Conservation (phyloP, 768 basidiomycete species). For the Kwoniella botswanensis region DNA sequence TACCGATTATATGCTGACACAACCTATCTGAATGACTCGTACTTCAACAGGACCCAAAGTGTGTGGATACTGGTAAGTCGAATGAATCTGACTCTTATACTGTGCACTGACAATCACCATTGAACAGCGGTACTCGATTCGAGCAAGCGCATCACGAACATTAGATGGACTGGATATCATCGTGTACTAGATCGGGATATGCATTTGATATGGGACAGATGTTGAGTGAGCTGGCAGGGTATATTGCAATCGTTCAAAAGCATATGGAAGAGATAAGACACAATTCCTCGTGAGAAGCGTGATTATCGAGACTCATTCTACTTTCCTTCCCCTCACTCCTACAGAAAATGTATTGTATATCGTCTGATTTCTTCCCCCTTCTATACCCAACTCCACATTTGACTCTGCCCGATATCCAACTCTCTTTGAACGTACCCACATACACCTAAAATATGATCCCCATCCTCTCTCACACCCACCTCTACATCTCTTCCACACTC, state of each 20-base stretch:
- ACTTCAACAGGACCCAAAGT: constrained; percentile 64
- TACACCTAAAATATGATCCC: constrained; percentile 1
- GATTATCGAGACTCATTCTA: too few relatives aligned
- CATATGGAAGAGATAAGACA: too few relatives aligned
- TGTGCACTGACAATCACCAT: neutral
- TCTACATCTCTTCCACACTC: constrained; percentile 1
- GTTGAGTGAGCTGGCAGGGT: neutral
- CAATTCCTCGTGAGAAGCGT: too few relatives aligned
- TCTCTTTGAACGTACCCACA: neutral
- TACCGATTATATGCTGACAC: neutral
- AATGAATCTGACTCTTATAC: neutral
- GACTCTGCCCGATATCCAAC: constrained; percentile 6
- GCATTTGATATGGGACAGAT: neutral
- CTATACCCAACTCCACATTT: constrained; percentile 23
- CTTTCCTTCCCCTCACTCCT: too few relatives aligned
- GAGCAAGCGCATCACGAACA: constrained; percentile 80
- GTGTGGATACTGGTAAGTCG: constrained; percentile 75
- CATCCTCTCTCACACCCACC: neutral
- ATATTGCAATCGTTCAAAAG: neutral
- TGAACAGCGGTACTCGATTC: constrained; percentile 79
- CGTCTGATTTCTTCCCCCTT: too few relatives aligned
- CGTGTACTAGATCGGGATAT: neutral
- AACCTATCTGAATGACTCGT: neutral
- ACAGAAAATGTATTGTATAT: too few relatives aligned
- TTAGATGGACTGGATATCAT: constrained; percentile 26